Evolutionary conservation across 192 early-diverging fungal genomes (phyloP).

Genomic region (Podila clonocystis): DNA sequence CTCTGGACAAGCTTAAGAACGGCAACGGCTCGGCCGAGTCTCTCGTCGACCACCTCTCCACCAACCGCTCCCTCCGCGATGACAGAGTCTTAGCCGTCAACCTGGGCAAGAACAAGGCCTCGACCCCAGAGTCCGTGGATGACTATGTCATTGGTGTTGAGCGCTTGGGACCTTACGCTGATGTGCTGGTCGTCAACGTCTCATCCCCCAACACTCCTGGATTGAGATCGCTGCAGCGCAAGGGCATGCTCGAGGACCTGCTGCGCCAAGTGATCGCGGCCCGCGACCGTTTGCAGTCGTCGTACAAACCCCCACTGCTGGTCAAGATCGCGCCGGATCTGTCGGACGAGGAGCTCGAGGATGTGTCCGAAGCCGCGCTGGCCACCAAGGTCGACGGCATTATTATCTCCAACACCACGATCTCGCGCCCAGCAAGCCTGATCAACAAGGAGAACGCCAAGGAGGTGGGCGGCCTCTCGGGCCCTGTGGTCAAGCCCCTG

Average conservation of each 20-base stretch:
- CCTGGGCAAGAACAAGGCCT: slow-evolving; percentile 89
- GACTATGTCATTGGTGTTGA: slow-evolving; percentile 88
- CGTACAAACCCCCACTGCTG: slow-evolving; percentile 75
- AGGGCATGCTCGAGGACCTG: slow-evolving; percentile 75
- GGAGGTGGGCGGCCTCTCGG: slow-evolving; percentile 81
- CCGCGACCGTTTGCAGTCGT: slow-evolving; percentile 50
- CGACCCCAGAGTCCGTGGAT: slow-evolving; percentile 67
- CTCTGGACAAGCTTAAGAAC: slow-evolving; percentile 52
- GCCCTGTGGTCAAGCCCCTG: slow-evolving; percentile 76
- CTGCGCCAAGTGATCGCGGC: slow-evolving; percentile 71
- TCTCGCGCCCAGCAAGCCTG: slow-evolving; percentile 70
- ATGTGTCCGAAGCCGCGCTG: slow-evolving; percentile 82
- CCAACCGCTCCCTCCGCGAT: slow-evolving; percentile 66
- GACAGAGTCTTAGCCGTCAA: slow-evolving; percentile 84
- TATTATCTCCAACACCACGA: slow-evolving; percentile 91
- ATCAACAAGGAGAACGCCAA: slow-evolving; percentile 59
- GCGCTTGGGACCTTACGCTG: slow-evolving; percentile 79
- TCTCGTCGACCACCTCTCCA: slow-evolving; percentile 45
- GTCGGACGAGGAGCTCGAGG: slow-evolving; percentile 72
- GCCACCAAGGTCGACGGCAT: slow-evolving; percentile 83
- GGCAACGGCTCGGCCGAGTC: slow-evolving; percentile 42
- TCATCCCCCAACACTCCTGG: slow-evolving; percentile 91
- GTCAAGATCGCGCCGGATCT: slow-evolving; percentile 95
- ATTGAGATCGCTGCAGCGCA: slow-evolving; percentile 74
- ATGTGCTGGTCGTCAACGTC: slow-evolving; percentile 92